phyloP scores from a whole-genome alignment of 129 eudicot genomes.

The Mikania micrantha region DNA sequence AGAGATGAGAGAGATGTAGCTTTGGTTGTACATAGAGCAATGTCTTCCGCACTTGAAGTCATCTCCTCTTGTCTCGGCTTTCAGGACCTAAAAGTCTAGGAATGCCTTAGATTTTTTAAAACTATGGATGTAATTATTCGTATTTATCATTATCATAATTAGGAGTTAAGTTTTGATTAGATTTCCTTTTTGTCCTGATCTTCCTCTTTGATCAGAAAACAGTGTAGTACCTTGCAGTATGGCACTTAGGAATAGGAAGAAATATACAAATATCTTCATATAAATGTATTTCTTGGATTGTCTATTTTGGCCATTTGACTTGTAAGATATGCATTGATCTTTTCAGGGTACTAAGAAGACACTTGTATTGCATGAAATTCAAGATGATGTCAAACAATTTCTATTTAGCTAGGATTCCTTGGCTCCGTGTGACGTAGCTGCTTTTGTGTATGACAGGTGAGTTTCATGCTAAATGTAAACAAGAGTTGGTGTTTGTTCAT shows the following conservation, averaged over 20 bases:
- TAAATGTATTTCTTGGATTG: background rate
- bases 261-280: constrained; percentile 3
- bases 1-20: too few species aligned
- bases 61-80: too few species aligned
- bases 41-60: background rate
- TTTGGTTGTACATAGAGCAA: background rate
- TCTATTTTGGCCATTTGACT: constrained; percentile 1
- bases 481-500: background rate
- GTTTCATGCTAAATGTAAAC: constrained; percentile 15
- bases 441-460: constrained; percentile 81
- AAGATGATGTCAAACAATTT: constrained; percentile 62
- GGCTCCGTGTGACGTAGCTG: constrained; percentile 83
- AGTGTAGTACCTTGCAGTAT: background rate
- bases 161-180: background rate
- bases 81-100: background rate
- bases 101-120: background rate
- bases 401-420: constrained; percentile 64
- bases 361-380: constrained; percentile 79
- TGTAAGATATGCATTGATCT: constrained; percentile 4
- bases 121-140: background rate
- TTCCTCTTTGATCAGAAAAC: background rate
- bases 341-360: constrained; percentile 79
- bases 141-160: background rate
- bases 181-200: background rate
- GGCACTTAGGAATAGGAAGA: background rate